A percentile compares a stretch with the other conserved stretches of the same genome.
Conservation (phyloP, 23 red algal genomes). For the Porphyridium purpureum region DNA sequence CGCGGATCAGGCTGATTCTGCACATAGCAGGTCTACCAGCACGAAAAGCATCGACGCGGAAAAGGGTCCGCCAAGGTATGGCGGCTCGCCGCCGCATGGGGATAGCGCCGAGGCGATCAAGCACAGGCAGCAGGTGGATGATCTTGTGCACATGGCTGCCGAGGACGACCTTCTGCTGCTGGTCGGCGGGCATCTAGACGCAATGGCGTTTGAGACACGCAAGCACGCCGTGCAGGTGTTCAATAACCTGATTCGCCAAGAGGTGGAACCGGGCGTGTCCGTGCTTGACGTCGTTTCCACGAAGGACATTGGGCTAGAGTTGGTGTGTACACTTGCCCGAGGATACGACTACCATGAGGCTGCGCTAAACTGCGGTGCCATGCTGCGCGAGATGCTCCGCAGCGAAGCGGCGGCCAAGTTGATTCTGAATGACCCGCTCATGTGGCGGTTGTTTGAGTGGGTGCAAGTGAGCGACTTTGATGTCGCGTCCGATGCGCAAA, state of each 20-base stretch:
- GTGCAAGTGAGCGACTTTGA: slow-evolving; percentile 88
- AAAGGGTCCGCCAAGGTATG: too few species aligned
- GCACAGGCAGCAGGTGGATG: too few species aligned
- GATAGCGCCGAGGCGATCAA: too few species aligned
- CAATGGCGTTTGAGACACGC: slow-evolving; percentile 90
- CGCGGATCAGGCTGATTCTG: too few species aligned
- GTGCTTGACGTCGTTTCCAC: not conserved
- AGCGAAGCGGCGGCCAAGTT: slow-evolving; percentile 37
- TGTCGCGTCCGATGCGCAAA: slow-evolving; percentile 88
- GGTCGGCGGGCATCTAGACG: slow-evolving; percentile 31
- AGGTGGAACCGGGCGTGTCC: slow-evolving; percentile 5
- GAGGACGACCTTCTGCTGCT: slow-evolving; percentile 45
- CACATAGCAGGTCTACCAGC: too few species aligned
- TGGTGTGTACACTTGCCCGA: slow-evolving; percentile 12
- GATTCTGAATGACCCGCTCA: slow-evolving; percentile 37
- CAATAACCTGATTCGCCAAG: slow-evolving; percentile 81
- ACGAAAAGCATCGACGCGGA: too few species aligned
- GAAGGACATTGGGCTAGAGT: not conserved
- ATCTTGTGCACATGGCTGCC: slow-evolving; percentile 27
- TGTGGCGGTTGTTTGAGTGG: slow-evolving; percentile 69
- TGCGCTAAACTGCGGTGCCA: slow-evolving; percentile 67
- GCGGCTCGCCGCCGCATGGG: too few species aligned
- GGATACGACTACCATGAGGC: slow-evolving; percentile 53
- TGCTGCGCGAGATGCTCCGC: slow-evolving; percentile 80
- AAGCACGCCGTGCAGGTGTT: slow-evolving; percentile 92